Evolutionary conservation across 2,329 filamentous ascomycete genomes (phyloP), one percentile per base, ranked within the genome.

Genomic region (Fusarium xylarioides): DNA sequence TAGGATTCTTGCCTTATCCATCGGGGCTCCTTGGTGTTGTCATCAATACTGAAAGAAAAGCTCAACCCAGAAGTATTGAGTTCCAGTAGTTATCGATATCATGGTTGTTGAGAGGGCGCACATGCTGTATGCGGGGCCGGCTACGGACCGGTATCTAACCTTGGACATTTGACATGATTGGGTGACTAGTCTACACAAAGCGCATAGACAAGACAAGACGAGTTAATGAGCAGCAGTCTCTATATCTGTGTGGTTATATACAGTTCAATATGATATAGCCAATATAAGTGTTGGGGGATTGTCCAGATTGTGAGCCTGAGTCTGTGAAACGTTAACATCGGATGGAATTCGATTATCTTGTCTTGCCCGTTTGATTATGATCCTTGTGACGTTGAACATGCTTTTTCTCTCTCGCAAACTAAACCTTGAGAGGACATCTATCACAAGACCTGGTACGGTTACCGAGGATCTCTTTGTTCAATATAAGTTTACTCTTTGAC

Each of bases 1-100:
- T 26, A 77, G 55, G 2, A 76, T 38, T 35, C 64, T 63, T 28
- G 68, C 62, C 19, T 74, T 75, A 15, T 70, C 73, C 61, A 74
- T 75, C 55, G 21, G 50, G 7, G 10, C 21, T 50, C 15, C 32
- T 19, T 42, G 16, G 21, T 19, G 4, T 32, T 43, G 11, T 23
- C 30, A 19, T 21, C 11, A 11, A 44, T 16, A 30, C 23, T 26
- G 3, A 37, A 43, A 23, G 12, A 35, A 18, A 67, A 21, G 6
- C 11, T 50, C 18, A 38, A 32, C 23, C 40, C n/a, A 55, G 32
- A 26, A 44, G 37, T 46, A 49, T 49, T 49, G 21, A 18, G 28
- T 49, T n/a, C 15, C 21, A 40, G 62, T 52, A 21, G 40, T 42
- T 50, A 23, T n/a, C 23, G 26, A 28, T 59, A 30, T 26, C 28